Base-by-base conservation (phyloP, 169 alveolate species). In the Plasmodium falciparum region DNA sequence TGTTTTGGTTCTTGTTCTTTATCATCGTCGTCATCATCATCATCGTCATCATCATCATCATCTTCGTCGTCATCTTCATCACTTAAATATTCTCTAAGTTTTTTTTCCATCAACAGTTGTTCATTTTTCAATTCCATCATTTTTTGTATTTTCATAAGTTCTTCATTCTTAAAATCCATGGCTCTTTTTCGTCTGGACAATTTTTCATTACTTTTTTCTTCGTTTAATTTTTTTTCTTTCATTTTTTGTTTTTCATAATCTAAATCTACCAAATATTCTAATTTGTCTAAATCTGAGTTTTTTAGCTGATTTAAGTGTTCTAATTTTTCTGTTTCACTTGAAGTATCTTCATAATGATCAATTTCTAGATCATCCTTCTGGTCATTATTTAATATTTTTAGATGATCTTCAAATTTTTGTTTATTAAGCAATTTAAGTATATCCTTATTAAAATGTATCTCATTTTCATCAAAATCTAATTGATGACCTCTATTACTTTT, bases 371-470 rank as follows among this genome's bases (percentile, higher is more conserved):
- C 59, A 39, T 52, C 54, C 24, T 73, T 49, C 45, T 74, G 59
- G 62, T 33, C 76, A 74, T 69, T 72, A 73, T 75, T 88, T 72
- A 63, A 72, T 49, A 59, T 73, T 61, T 67, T 76, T 45, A 76
- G 47, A 86, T 63, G 94, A 83, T 65, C 93, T 71, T 69, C 50
- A 45, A 76, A 66, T 2, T 50, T 61, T 66, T 74, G 90, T 58
- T 70, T 50, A 49, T 90, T 66, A 24, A 66, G 45, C 62, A 88
- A 88, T 15, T 92, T 86, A 59, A 94, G 88, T 50, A 93, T 91
- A 50, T 92, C 93, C 75, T 94, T 92, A 72, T 90, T 94, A 45
- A 94, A 94, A 94, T 94, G 94, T 49, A 94, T 73, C 29, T 92
- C 95, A 13, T 88, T 63, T 76, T 85, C 90, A 15, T 73, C 92